Evolutionary conservation across 805 yeast genomes (phyloP).

Genomic region (Yarrowia bubula): DNA sequence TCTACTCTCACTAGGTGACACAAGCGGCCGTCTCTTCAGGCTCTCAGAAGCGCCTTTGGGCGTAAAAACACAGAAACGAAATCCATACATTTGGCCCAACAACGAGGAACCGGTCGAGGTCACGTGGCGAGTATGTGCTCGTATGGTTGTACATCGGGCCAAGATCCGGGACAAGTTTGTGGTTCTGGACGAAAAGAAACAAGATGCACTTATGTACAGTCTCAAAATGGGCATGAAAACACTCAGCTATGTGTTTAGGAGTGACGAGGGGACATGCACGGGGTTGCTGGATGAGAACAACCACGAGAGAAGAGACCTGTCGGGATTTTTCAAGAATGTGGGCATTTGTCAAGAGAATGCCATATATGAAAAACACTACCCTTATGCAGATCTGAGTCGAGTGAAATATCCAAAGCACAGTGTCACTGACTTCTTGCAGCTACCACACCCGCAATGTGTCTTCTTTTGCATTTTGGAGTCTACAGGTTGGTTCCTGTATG

Average conservation of each 20-base stretch:
- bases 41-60: neutral
- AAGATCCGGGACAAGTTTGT: neutral
- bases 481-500: neutral
- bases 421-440: neutral
- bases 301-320: neutral
- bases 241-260: neutral
- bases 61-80: neutral
- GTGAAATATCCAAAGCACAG: neutral
- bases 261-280: neutral
- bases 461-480: neutral
- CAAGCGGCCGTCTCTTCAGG: neutral
- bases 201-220: neutral
- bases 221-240: constrained; percentile 1
- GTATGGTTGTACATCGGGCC: neutral
- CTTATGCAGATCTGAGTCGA: neutral
- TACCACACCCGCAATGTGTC: neutral
- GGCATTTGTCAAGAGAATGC: neutral
- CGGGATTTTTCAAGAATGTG: neutral
- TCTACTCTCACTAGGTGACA: neutral
- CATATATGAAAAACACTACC: neutral
- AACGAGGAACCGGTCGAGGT: neutral
- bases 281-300: neutral
- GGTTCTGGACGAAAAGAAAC: neutral
- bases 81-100: neutral
- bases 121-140: neutral